These are phyloP conservation scores for Ceratobasidium sp. DNA, from an alignment of 1,284 basidiomycete species.

Conservation along the genomic window DNA sequence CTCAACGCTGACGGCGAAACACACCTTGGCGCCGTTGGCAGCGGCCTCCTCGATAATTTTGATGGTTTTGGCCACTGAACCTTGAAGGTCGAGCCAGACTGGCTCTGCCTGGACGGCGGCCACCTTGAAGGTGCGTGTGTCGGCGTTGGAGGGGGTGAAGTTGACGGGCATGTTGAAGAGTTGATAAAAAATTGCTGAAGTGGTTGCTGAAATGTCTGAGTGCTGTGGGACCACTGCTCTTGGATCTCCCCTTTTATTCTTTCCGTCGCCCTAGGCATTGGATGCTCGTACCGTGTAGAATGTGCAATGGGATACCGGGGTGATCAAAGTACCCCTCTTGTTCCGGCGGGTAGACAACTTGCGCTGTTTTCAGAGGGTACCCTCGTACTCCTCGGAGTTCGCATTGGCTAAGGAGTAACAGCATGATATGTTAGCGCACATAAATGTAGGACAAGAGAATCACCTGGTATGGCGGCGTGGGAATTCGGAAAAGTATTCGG, in stretches of 20 bases:
- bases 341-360: slow-evolving; percentile 1
- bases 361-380: neutral
- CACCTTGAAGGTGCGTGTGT: slow-evolving; percentile 30
- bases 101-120: slow-evolving; percentile 30
- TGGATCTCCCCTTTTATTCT: neutral
- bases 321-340: neutral
- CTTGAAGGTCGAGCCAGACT: slow-evolving; percentile 58
- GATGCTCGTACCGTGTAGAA: neutral
- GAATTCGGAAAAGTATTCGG: slow-evolving; percentile 5
- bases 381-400: neutral
- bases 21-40: slow-evolving; percentile 56
- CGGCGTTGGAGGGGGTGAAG: slow-evolving; percentile 26
- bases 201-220: neutral
- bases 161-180: slow-evolving; percentile 11
- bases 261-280: neutral
- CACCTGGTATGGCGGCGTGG: slow-evolving; percentile 8
- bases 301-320: neutral
- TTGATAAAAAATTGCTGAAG: neutral
- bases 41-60: slow-evolving; percentile 56
- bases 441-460: slow-evolving; percentile 1
- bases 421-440: neutral
- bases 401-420: neutral
- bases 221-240: neutral
- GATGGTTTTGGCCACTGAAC: slow-evolving; percentile 57
- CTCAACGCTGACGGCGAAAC: slow-evolving; percentile 56